Base-by-base conservation (phyloP, 2,329 filamentous ascomycete genomes). In the Elsinoe australis region DNA sequence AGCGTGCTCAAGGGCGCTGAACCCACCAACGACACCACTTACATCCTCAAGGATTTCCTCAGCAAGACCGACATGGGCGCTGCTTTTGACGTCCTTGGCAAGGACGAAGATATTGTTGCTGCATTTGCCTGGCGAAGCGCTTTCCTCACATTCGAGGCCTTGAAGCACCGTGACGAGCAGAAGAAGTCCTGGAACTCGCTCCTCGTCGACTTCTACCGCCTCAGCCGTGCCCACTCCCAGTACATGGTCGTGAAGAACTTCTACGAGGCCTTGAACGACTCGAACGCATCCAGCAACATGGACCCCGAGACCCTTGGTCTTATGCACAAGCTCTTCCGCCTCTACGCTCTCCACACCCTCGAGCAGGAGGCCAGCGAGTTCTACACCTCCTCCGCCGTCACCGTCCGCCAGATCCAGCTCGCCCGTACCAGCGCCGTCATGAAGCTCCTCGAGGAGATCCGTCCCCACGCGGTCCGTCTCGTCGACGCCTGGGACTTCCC, bases 171-270 rank as follows among this genome's bases (percentile, higher is more conserved):
- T 38, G 84, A 87, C 58, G 76, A 78, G 53, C 80, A 87, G 62
- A 86, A 86, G 71, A 78, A 79, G 58, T 76, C 82, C 0, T 88
- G 83, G 84, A 88, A 87, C 68, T 82, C 78, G 52, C 72, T 88
- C 6, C 74, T 88, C 12, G 80, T 87, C 10, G 82, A 87, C 66
- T 87, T 88, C 67, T 86, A 82, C 75, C 80, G 82, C 34, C 75
- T 88, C 4, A 81, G 75, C 50, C 86, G 83, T 4, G 83, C 84
- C 0, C 83, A 85, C 62, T 83, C 81, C 0, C 83, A 88, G 64
- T 87, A 87, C 64, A 74, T 87, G 56, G 75, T 87, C 0, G 83
- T 87, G 54, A 87, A 85, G 72, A 85, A 81, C 70, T 88, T 87
- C 69, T 86, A 92, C 67, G 72, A 79, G 3, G 71, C 77, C 1